Conservation (phyloP, 2,329 filamentous ascomycete species). For the Apiospora sp. region DNA sequence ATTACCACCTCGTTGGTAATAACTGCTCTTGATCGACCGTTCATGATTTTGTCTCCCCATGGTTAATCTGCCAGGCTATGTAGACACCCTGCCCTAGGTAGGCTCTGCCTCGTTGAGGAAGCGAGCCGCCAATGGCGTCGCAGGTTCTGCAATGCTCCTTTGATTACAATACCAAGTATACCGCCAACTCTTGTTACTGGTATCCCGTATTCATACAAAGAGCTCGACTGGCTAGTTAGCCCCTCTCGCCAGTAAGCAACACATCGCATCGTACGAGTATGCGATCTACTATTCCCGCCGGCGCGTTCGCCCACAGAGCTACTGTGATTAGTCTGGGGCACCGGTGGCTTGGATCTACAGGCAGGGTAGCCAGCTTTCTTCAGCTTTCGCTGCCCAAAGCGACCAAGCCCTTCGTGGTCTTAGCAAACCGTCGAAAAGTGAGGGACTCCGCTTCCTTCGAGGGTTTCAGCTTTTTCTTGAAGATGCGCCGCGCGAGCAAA, state of each 20-base stretch:
- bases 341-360: constrained; percentile 7
- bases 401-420: not conserved
- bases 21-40: not conserved
- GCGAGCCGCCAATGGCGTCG: constrained; percentile 2
- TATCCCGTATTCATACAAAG: too few relatives aligned
- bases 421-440: not conserved
- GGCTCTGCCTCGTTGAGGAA: too few relatives aligned
- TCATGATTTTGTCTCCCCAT: not conserved
- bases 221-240: not conserved
- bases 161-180: not conserved
- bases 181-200: not conserved
- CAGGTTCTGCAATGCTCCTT: not conserved
- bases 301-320: not conserved
- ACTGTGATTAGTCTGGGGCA: not conserved
- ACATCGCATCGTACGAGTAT: constrained; percentile 7
- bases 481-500: not conserved
- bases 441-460: not conserved
- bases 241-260: not conserved
- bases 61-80: constrained; percentile 1
- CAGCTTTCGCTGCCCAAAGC: not conserved
- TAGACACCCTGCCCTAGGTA: not conserved
- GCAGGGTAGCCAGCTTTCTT: not conserved
- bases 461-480: not conserved
- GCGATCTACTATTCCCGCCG: constrained; percentile 4
- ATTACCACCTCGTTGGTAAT: not conserved